Base-by-base conservation (phyloP, 1,284 basidiomycete genomes). In the Fomitopsis pinicola region DNA sequence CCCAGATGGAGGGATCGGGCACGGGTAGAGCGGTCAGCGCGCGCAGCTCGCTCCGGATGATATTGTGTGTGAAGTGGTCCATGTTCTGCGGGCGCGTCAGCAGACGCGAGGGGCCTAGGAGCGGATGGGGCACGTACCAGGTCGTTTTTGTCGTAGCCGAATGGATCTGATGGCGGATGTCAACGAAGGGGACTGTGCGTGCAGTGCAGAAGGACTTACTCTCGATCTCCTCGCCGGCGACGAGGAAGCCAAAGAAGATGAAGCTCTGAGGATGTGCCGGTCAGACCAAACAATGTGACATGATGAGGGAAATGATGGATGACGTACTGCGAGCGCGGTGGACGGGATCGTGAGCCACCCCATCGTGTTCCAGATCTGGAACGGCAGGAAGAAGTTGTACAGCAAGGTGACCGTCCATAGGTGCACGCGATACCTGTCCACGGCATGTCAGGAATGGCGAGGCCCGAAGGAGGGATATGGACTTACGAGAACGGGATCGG, bases 401-500 rank as follows among this genome's bases (percentile, higher is more conserved):
- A 89, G 71, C 44, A 80, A 63, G 5, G 85, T 85, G 14, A 88
- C 84, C 0, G 78, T 71, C 87, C 87, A 89, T 48, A 89, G 73
- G 67, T 89, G 87, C 40, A 86, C 76, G 2, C 83, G 83, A 67
- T 88, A 88, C 50, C 85, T 87, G 63, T 33, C 30, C 30, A 22
- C 8, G 30, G 30, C 7, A 3, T 19, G 40, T 56, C 55, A 53
- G 28, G n/a, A 8, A 5, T 38, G 40, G n/a, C 19, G 17, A 2
- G 38, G 4, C 2, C 22, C 1, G 22, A 8, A 91, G 70, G 1
- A 83, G 38, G 9, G 30, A 33, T 33, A 33, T 5, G 30, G 30
- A 42, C 9, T 26, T 33, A 91, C 80, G 86, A 89, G 75, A 89
- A 92, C 1, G 90, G 91, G 54, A 93, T 91, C 0, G 90, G 90